These are phyloP conservation scores for Calonectria fujianensis DNA, from an alignment of 2,329 filamentous ascomycete species.

Conservation along the genomic window DNA sequence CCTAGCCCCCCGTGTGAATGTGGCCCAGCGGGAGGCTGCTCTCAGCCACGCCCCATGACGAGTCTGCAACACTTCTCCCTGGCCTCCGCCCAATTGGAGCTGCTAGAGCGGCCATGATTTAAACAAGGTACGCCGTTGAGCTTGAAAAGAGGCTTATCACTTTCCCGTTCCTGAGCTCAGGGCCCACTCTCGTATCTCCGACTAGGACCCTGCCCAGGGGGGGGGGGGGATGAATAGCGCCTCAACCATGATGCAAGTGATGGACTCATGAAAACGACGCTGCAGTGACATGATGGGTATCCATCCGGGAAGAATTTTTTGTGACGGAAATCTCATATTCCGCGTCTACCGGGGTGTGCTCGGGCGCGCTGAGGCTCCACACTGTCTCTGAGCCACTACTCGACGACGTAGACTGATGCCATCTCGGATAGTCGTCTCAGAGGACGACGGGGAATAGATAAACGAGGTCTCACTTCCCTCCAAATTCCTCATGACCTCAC, in stretches of 20 bases:
- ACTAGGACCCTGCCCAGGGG: neutral
- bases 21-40: neutral
- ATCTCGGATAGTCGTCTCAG: conserved; percentile 15
- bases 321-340: neutral
- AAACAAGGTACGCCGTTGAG: neutral
- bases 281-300: neutral
- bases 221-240: neutral
- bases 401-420: conserved; percentile 6
- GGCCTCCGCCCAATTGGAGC: neutral
- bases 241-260: neutral
- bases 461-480: conserved; percentile 12
- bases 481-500: neutral
- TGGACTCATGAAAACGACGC: conserved; percentile 2
- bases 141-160: conserved; percentile 27
- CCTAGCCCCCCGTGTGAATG: neutral
- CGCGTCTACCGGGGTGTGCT: neutral
- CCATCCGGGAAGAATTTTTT: neutral
- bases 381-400: conserved; percentile 9
- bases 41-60: conserved; percentile 23
- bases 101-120: neutral
- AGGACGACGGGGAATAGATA: conserved; percentile 7
- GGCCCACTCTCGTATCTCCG: conserved; percentile 18
- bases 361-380: neutral
- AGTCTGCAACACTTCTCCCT: neutral
- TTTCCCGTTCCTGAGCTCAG: conserved; percentile 1